Percentiles rank a stretch among this genome's conserved stretches.
Evolutionary conservation across 2,329 filamentous ascomycete species (phyloP).

Genomic region (Albophoma yamanashiensis): DNA sequence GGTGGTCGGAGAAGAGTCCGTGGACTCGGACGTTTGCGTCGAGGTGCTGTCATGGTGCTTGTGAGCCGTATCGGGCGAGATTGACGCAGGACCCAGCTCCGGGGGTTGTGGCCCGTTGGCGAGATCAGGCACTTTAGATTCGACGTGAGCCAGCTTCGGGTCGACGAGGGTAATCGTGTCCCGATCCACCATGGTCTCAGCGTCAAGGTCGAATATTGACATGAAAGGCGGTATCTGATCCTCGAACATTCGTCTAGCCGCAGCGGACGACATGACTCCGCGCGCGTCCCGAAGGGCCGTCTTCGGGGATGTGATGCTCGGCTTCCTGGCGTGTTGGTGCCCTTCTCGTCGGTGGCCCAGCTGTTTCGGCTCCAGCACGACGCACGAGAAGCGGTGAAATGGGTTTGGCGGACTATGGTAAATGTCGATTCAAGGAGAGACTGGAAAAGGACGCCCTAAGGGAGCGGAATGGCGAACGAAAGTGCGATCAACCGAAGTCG

Average conservation of each 20-base stretch:
- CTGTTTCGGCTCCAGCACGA: neutral
- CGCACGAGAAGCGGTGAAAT: neutral
- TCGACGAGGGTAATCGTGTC: conserved; percentile 44
- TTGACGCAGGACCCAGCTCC: conserved; percentile 25
- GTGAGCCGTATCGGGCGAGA: conserved; percentile 43
- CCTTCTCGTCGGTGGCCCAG: neutral
- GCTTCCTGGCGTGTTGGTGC: neutral
- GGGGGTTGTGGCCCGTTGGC: conserved; percentile 25
- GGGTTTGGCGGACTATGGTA: neutral
- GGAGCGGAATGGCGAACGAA: conserved; percentile 8
- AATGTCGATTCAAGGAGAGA: conserved; percentile 2
- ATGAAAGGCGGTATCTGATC: conserved; percentile 67
- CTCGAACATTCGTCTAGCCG: conserved; percentile 51
- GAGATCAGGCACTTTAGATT: conserved; percentile 26
- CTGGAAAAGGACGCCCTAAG: conserved; percentile 5
- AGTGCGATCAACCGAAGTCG: conserved; percentile 5
- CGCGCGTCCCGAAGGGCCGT: neutral
- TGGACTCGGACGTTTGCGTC: conserved; percentile 69
- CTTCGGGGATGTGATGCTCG: neutral
- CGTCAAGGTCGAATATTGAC: conserved; percentile 61
- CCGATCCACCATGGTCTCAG: conserved; percentile 40
- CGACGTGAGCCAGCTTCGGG: conserved; percentile 39
- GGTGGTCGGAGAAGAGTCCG: conserved; percentile 89
- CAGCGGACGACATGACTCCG: conserved; percentile 49
- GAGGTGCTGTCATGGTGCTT: conserved; percentile 70